Evolutionary conservation across 495 filamentous ascomycete species (phyloP).

Genomic region (Talaromyces proteolyticus): DNA sequence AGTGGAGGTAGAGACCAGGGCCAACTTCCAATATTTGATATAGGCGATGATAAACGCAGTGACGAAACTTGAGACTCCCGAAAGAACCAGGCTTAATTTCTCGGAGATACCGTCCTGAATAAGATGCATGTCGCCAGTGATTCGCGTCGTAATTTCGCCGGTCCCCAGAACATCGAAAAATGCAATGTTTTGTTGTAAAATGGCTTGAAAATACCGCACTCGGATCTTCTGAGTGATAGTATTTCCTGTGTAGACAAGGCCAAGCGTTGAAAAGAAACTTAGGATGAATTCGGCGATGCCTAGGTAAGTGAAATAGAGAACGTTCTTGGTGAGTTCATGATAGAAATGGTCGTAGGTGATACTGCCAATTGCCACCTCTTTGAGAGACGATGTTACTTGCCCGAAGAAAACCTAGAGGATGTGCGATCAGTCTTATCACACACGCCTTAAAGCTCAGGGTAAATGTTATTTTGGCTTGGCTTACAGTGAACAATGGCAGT

Average conservation of each 20-base stretch:
- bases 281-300: slow-evolving; percentile 22
- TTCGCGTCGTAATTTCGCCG: slow-evolving; percentile 29
- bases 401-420: neutral
- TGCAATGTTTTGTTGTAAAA: slow-evolving; percentile 35
- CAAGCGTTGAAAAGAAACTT: slow-evolving; percentile 17
- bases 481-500: neutral
- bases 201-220: slow-evolving; percentile 21
- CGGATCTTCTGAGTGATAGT: slow-evolving; percentile 25
- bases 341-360: neutral
- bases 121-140: slow-evolving; percentile 30
- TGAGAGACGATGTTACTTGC: neutral
- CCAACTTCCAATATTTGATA: slow-evolving; percentile 27
- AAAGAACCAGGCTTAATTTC: slow-evolving; percentile 24
- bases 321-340: neutral
- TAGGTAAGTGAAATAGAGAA: slow-evolving; percentile 7
- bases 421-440: no score
- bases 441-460: no score
- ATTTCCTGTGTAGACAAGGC: slow-evolving; percentile 17
- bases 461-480: no score
- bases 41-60: slow-evolving; percentile 31
- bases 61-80: slow-evolving; percentile 22
- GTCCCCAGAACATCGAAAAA: slow-evolving; percentile 31
- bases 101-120: slow-evolving; percentile 40
- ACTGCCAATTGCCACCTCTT: neutral
- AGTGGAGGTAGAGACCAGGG: slow-evolving; percentile 23